These are phyloP conservation scores for Parmelia sp. DNA, from an alignment of 495 filamentous ascomycete genomes.

Conservation along the genomic window DNA sequence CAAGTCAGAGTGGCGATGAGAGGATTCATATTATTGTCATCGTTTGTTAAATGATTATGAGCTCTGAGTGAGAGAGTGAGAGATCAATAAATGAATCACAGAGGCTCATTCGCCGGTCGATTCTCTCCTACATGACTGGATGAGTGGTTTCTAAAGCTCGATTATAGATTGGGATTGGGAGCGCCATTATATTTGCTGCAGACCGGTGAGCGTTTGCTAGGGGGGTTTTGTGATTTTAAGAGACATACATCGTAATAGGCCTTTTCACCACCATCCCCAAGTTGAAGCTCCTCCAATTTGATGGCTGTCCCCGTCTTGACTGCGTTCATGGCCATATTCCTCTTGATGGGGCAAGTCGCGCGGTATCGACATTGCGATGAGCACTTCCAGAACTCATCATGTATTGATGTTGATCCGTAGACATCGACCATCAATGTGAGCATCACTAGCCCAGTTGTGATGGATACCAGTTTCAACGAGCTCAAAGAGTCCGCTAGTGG, in stretches of 20 bases:
- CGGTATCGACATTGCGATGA: constrained; percentile 31
- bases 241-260: constrained; percentile 3
- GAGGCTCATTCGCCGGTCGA: not conserved
- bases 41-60: too few species aligned
- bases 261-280: constrained; percentile 11
- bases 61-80: not conserved
- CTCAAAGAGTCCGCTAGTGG: constrained; percentile 42
- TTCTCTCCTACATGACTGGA: not conserved
- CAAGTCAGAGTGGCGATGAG: not conserved
- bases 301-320: constrained; percentile 27
- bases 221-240: not conserved
- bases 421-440: constrained; percentile 47
- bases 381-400: constrained; percentile 37
- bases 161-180: not conserved
- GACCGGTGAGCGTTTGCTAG: not conserved
- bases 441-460: constrained; percentile 42
- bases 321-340: constrained; percentile 33
- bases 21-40: not conserved
- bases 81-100: too few species aligned
- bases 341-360: constrained; percentile 33
- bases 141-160: not conserved
- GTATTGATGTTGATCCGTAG: constrained; percentile 40
- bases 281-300: constrained; percentile 37
- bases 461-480: constrained; percentile 43
- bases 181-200: not conserved